These are phyloP conservation scores for Eucalyptus polyanthemos DNA, from an alignment of 345 rosid species.

Conservation along the genomic window DNA sequence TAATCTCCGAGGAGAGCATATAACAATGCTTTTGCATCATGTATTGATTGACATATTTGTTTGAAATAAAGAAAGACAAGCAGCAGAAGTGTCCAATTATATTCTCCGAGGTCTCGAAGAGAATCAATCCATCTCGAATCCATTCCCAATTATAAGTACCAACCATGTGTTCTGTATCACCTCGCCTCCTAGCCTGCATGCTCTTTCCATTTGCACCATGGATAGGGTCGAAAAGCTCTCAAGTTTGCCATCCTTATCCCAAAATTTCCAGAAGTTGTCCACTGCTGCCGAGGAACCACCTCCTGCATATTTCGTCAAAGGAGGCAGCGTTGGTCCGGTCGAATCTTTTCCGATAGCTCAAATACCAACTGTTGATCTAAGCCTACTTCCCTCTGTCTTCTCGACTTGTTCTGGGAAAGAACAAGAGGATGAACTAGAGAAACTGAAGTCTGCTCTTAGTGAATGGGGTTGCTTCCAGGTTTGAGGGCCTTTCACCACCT, in stretches of 20 bases:
- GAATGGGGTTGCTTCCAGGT: slow-evolving; percentile 31
- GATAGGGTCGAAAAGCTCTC: not conserved
- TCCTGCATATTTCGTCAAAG: not conserved
- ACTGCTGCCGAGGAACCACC: not conserved
- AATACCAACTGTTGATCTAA: slow-evolving; percentile 11
- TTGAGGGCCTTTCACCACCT: not conserved
- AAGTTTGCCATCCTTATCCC: not conserved
- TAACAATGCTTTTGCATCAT: not conserved
- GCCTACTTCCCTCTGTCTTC: slow-evolving; percentile 4
- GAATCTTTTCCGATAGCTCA: slow-evolving; percentile 1
- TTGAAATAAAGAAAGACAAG: not conserved
- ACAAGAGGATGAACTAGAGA: slow-evolving; percentile 1
- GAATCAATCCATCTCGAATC: not conserved
- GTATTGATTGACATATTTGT: not conserved
- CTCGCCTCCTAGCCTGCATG: not conserved
- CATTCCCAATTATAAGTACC: not conserved
- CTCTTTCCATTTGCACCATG: not conserved
- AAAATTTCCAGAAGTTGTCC: not conserved
- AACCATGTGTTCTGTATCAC: not conserved
- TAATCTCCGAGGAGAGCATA: not conserved
- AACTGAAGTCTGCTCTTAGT: slow-evolving; percentile 10
- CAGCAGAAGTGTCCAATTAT: not conserved
- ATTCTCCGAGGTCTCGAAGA: not conserved
- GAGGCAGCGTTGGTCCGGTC: not conserved
- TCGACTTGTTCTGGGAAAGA: not conserved